A percentile compares a stretch with the other conserved stretches of the same genome.
phyloP scores from a whole-genome alignment of 208 protist genomes.

The Jaenimonas drosophilae region DNA sequence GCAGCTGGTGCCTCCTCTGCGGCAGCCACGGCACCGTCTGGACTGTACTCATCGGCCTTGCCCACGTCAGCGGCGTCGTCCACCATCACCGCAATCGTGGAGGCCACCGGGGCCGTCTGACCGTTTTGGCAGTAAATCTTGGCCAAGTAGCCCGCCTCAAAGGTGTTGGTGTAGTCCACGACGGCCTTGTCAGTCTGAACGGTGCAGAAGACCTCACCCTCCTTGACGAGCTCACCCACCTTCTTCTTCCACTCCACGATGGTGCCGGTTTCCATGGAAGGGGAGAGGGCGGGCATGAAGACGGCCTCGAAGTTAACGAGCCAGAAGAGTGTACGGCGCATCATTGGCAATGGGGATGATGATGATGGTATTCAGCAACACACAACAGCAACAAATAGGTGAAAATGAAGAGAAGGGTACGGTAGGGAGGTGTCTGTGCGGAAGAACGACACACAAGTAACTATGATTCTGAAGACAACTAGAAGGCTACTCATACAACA shows the following conservation, averaged over 20 bases:
- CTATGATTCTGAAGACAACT: no score
- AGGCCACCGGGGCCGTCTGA: conserved; percentile 56
- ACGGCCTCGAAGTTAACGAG: conserved; percentile 68
- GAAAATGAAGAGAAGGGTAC: background rate
- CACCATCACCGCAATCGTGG: conserved; percentile 86
- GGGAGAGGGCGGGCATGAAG: conserved; percentile 86
- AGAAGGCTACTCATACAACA: background rate
- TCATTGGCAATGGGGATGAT: conserved; percentile 26
- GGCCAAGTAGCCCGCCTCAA: conserved; percentile 92
- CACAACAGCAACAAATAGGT: conserved; percentile 1
- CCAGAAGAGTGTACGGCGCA: conserved; percentile 58
- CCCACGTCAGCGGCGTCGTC: conserved; percentile 65
- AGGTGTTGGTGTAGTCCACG: conserved; percentile 92
- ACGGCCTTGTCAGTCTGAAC: conserved; percentile 98
- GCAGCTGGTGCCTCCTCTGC: conserved; percentile 7
- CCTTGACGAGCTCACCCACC: conserved; percentile 87
- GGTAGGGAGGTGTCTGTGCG: background rate
- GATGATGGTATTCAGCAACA: conserved; percentile 1
- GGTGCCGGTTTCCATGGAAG: conserved; percentile 80
- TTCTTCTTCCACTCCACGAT: conserved; percentile 90
- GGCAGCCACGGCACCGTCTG: conserved; percentile 19
- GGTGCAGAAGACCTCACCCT: conserved; percentile 90
- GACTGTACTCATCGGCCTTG: conserved; percentile 43
- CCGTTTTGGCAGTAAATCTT: conserved; percentile 90
- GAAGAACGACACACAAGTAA: no score